A percentile compares a stretch with the other conserved stretches of the same genome.
phyloP scores from a whole-genome alignment of 2,329 filamentous ascomycete genomes.

The Calycina marina region DNA sequence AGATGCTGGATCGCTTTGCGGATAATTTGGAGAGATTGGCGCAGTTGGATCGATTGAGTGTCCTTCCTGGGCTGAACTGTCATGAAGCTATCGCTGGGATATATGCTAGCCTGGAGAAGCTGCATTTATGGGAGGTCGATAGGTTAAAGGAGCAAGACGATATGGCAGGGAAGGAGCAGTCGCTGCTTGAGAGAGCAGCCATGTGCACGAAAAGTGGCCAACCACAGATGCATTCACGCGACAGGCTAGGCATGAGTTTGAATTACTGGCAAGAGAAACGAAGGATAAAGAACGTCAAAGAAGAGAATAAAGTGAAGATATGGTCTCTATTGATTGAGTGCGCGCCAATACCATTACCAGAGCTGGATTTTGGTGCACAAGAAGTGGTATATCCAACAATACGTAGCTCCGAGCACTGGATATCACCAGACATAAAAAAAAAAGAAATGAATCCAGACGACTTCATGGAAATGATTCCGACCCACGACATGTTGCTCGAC shows the following conservation, averaged over 20 bases:
- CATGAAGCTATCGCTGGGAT: conserved; percentile 65
- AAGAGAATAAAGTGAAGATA: conserved; percentile 27
- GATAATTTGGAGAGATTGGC: conserved; percentile 57
- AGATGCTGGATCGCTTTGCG: conserved; percentile 56
- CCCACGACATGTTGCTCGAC: conserved; percentile 34
- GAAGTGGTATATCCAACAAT: conserved; percentile 39
- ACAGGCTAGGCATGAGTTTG: conserved; percentile 52
- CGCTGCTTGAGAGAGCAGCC: conserved; percentile 18
- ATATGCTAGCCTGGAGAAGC: conserved; percentile 50
- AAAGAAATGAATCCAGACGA: conserved; percentile 31
- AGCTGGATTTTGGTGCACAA: too few species aligned
- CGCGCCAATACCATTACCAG: conserved; percentile 31
- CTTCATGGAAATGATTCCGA: conserved; percentile 22
- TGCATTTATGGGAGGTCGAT: conserved; percentile 58
- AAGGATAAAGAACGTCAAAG: conserved; percentile 28
- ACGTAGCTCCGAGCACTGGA: conserved; percentile 60
- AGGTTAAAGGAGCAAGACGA: conserved; percentile 35
- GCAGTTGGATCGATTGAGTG: conserved; percentile 56
- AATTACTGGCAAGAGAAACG: conserved; percentile 64
- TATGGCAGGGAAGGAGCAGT: conserved; percentile 30
- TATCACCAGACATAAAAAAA: conserved; percentile 52
- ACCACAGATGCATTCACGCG: conserved; percentile 55
- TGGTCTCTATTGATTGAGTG: conserved; percentile 60
- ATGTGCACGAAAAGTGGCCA: conserved; percentile 57
- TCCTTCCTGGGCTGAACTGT: conserved; percentile 53